A percentile compares a stretch with the other conserved stretches of the same genome.
phyloP scores from a whole-genome alignment of 2,329 filamentous ascomycete genomes.

The Neofusicoccum laricinum region DNA sequence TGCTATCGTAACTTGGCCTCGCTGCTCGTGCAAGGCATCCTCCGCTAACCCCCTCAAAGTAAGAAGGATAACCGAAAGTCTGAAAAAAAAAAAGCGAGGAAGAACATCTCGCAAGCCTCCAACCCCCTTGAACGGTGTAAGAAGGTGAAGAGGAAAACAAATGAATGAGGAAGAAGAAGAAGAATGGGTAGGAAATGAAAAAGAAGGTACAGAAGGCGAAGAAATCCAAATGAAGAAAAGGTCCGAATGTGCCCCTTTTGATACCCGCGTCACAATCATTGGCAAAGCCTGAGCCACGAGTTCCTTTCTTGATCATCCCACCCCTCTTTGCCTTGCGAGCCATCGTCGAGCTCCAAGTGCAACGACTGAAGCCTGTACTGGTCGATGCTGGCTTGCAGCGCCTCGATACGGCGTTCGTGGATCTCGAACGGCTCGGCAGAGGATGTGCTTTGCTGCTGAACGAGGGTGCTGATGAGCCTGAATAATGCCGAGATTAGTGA shows the following conservation, averaged over 20 bases:
- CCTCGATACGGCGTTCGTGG: conserved; percentile 11
- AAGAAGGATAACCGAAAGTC: neutral
- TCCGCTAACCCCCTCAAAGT: neutral
- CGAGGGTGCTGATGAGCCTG: neutral
- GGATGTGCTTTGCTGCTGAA: neutral
- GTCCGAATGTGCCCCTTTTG: neutral
- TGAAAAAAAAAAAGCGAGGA: neutral
- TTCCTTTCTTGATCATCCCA: conserved; percentile 3
- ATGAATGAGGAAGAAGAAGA: neutral
- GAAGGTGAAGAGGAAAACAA: neutral
- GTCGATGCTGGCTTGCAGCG: neutral
- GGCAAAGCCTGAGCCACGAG: conserved; percentile 5
- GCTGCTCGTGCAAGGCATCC: neutral
- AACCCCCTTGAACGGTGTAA: neutral
- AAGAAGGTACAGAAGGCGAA: neutral
- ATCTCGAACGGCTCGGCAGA: neutral
- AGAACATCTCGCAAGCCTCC: neutral
- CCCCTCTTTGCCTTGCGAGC: neutral
- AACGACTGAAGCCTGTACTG: conserved; percentile 3
- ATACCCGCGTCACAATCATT: neutral
- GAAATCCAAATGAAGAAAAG: neutral
- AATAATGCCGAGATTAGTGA: neutral
- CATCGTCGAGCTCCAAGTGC: conserved; percentile 6
- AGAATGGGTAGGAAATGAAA: neutral
- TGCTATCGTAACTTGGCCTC: neutral